Conservation (phyloP, 805 yeast species). For the Alloascoidea africana region DNA sequence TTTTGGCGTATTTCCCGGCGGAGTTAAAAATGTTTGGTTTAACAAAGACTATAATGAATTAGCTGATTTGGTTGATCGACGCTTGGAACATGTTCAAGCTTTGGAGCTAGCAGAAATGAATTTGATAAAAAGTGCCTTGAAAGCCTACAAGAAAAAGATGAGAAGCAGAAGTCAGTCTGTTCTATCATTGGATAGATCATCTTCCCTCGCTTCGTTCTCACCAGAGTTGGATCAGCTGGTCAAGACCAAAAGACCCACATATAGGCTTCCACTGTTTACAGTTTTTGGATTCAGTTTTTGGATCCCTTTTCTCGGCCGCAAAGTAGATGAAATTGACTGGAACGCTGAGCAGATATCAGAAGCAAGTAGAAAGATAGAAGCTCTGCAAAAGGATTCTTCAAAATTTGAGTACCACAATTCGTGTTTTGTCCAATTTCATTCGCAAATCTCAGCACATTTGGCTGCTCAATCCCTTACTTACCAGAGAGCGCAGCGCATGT, state of each 20-base stretch:
- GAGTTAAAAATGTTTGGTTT: conserved; percentile 44
- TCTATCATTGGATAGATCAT: conserved; percentile 1
- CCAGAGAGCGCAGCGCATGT: conserved; percentile 25
- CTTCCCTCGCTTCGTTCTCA: too few relatives aligned
- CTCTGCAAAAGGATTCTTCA: conserved; percentile 35
- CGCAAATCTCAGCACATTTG: conserved; percentile 40
- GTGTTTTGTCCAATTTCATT: conserved; percentile 46
- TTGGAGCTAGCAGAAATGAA: conserved; percentile 26
- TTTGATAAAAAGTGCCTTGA: conserved; percentile 18
- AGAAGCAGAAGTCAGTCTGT: conserved; percentile 2
- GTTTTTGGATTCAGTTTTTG: conserved; percentile 5
- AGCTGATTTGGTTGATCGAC: conserved; percentile 16
- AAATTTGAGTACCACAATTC: conserved; percentile 16
- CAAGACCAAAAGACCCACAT: conserved; percentile 57
- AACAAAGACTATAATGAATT: conserved; percentile 29
- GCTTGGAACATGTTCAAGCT: conserved; percentile 14
- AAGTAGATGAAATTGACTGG: conserved; percentile 57
- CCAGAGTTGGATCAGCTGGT: conserved; percentile 21
- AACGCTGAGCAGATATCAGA: conserved; percentile 49
- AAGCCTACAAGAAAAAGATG: conserved; percentile 6
- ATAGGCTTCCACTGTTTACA: conserved; percentile 23
- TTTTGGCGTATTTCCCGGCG: conserved; percentile 40
- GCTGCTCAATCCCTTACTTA: conserved; percentile 45
- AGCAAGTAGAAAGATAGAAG: conserved; percentile 41
- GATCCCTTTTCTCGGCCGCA: conserved; percentile 45